Base-by-base conservation (phyloP, 148 eudicot genomes). In the Rhododendron griersonianum region DNA sequence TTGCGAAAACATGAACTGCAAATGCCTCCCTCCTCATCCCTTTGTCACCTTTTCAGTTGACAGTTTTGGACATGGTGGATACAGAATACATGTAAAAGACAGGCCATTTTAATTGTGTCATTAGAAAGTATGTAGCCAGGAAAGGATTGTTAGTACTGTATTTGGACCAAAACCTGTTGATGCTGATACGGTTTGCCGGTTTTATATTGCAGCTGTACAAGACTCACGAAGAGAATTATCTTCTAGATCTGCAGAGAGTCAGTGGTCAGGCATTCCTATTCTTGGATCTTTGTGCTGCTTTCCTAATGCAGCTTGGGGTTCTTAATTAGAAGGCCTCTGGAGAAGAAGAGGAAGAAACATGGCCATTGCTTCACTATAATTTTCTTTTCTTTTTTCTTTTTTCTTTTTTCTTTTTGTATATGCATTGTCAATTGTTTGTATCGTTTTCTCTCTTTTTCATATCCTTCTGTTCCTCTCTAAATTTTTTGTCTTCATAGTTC, bases 181-280 rank as follows among this genome's bases (percentile, higher is more conserved):
- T 85, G 78, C 86, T 80, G 53, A 87, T 57, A 80, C 13, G 21
- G 35, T 28, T 82, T 79, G 65, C 80, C 33, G 30, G 65, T 35
- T 13, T 23, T 48, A 35, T 75, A 82, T 63, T 6, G 82, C 90
- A 91, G 93, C 90, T 91, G 23, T 91, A 90, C 91, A 91, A 91
- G 81, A 84, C 88, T 41, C 83, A 85, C 25, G 93, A 89, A 6
- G 92, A 87, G 15, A 89, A 82, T 67, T 91, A 90, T 76, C 67
- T 91, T 78, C 91, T 91, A 61, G 93, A 91, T 85, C 44, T 91
- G 61, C 93, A 91, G 87, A 88, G 91, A 81, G 87, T 91, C 47
- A 88, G 48, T 16, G 93, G 93, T n/a, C 89, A 91, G 1, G 90
- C 87, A 74, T 86, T 91, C 79, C 87, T 91, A 69, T 91, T 91